Conservation (phyloP, 805 yeast genomes). For the Kockiozyma suomiensis region DNA sequence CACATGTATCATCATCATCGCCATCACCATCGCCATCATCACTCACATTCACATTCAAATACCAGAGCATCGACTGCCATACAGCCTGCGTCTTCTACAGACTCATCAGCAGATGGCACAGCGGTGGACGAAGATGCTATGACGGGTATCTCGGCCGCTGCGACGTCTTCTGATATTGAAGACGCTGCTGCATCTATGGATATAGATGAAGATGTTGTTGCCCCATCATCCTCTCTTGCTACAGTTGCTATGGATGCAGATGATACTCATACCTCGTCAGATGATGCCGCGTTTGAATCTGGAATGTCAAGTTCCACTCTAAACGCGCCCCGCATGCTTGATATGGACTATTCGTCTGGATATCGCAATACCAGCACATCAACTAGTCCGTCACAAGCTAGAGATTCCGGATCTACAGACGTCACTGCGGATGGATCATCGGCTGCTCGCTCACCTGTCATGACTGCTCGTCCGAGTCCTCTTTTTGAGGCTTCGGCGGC, state of each 20-base stretch:
- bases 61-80: not conserved
- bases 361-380: not conserved
- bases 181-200: conserved; percentile 8
- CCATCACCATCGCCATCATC: conserved; percentile 28
- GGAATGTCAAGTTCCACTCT: not conserved
- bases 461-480: conserved; percentile 10
- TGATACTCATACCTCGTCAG: not conserved
- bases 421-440: not conserved
- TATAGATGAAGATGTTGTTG: conserved; percentile 7
- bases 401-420: not conserved
- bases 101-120: not conserved
- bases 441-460: not conserved
- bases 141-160: not conserved
- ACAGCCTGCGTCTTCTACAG: not conserved
- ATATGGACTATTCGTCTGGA: conserved; percentile 7
- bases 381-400: not conserved
- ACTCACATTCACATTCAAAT: conserved; percentile 21
- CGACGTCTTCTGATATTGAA: conserved; percentile 8
- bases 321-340: conserved; percentile 4
- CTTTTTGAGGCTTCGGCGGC: conserved; percentile 6
- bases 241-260: conserved; percentile 1
- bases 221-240: conserved; percentile 5
- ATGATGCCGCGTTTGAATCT: not conserved
- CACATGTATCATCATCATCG: conserved; percentile 24
- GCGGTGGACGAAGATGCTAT: conserved; percentile 3